Evolutionary conservation across 1,284 basidiomycete genomes (phyloP).

Genomic region (Puccinia hordei): DNA sequence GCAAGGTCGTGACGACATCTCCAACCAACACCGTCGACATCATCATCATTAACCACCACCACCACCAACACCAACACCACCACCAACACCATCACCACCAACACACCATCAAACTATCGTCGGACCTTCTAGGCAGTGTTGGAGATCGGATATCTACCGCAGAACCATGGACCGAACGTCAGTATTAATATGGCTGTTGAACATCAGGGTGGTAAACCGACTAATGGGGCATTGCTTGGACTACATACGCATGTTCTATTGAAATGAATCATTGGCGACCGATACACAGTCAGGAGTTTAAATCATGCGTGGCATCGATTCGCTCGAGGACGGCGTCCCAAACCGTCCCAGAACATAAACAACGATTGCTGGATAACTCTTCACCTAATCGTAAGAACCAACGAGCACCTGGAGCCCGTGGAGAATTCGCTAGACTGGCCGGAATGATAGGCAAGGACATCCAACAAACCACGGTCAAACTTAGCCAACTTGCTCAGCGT

Average conservation of each 20-base stretch:
- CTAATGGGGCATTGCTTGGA: background rate
- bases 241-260: background rate
- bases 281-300: slow-evolving; percentile 39
- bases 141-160: background rate
- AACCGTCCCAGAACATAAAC: slow-evolving; percentile 36
- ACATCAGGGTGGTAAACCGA: background rate
- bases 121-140: background rate
- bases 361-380: slow-evolving; percentile 33
- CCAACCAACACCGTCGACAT: too few relatives aligned
- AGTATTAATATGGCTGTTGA: background rate
- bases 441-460: slow-evolving; percentile 91
- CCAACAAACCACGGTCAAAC: slow-evolving; percentile 81
- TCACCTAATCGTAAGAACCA: slow-evolving; percentile 21
- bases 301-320: slow-evolving; percentile 49
- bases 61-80: too few relatives aligned
- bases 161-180: slow-evolving; percentile 15
- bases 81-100: background rate
- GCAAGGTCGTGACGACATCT: too few relatives aligned
- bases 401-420: slow-evolving; percentile 63
- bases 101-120: background rate
- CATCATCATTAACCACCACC: too few relatives aligned
- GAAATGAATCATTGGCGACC: background rate
- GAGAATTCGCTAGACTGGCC: slow-evolving; percentile 89
- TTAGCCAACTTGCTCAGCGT: slow-evolving; percentile 96
- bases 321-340: slow-evolving; percentile 42